Evolutionary conservation across 2,329 filamentous ascomycete genomes (phyloP), one percentile per base, ranked within the genome.

Genomic region (Elsinoe ampelina): DNA sequence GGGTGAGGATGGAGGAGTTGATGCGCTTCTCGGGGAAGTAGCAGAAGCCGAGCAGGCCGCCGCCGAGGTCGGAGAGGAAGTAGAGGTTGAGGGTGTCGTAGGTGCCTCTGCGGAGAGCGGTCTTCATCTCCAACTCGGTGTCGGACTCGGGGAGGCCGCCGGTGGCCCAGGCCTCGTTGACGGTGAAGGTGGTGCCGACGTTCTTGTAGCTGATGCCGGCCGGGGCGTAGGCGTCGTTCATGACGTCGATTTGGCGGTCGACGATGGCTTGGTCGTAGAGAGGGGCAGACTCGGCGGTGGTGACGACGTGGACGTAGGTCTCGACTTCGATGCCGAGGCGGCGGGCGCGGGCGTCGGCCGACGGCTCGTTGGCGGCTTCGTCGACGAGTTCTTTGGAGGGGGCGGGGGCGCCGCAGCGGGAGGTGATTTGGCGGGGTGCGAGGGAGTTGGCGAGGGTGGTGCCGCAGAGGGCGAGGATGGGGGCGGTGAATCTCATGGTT

Each of bases 11-110:
- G 32, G 52, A 34, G 20, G 35, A 39, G 62, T 74, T 62, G 6
- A 63, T 67, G 30, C 67, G 64, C 47, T 71, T 72, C 5, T 68
- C 66, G 2, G 72, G 72, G 19, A 81, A 68, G 0, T 76, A 79
- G 69, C 80, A 82, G 55, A 76, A 77, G 1, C 80, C 80, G 2
- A 83, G 71, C 2, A 81, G 67, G 50, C 66, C 67, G 54, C 70
- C 70, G 6, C 63, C 58, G 22, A 82, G 72, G 57, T 81, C 72
- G 34, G 77, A 78, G 66, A 82, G 77, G 70, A 82, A 82, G 70
- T 82, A 83, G 58, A 83, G 70, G 66, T 83, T 83, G 39, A 82
- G 71, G 1, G 75, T 74, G 35, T 63, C 60, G 67, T 83, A 83
- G 38, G 66, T 75, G 52, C 80, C 80, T 58, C 73, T 68, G 19